These are phyloP conservation scores for Leishmania mexicana DNA, from an alignment of 208 protist genomes.

Conservation along the genomic window DNA sequence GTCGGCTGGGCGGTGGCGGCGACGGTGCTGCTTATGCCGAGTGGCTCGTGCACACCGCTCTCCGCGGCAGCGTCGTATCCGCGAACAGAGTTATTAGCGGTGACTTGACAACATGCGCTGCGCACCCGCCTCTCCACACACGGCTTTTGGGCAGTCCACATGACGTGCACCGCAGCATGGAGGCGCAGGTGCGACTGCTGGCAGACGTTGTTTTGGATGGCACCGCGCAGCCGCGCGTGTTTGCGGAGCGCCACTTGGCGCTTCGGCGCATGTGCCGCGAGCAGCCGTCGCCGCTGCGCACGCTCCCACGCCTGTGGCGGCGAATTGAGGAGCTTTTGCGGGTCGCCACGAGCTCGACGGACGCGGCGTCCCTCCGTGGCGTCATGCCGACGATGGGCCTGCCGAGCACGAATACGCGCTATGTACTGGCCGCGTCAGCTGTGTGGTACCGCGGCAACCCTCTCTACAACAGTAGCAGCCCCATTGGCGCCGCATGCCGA, in stretches of 20 bases:
- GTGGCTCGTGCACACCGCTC: constrained; percentile 45
- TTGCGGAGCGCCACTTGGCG: constrained; percentile 8
- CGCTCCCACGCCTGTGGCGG: constrained; percentile 21
- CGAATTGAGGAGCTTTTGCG: constrained; percentile 45
- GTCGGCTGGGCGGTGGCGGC: constrained; percentile 34
- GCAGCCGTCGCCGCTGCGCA: constrained; percentile 31
- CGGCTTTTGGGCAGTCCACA: constrained; percentile 36
- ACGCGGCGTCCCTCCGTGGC: constrained; percentile 42
- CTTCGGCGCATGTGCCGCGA: constrained; percentile 38
- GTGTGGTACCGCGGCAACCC: constrained; percentile 40
- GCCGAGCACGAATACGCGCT: constrained; percentile 10
- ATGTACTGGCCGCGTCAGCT: constrained; percentile 16
- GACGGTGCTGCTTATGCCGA: constrained; percentile 22
- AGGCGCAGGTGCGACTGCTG: constrained; percentile 29
- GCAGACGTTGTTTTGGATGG: constrained; percentile 2
- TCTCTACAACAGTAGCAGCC: constrained; percentile 27
- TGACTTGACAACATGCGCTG: background rate
- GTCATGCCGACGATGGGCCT: constrained; percentile 36
- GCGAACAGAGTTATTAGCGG: background rate
- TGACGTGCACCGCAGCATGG: constrained; percentile 39
- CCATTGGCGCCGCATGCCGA: background rate
- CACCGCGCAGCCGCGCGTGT: background rate
- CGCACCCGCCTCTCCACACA: constrained; percentile 48
- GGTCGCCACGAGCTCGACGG: constrained; percentile 31
- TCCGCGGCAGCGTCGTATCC: constrained; percentile 37